phyloP scores from a whole-genome alignment of 2,329 filamentous ascomycete genomes.

The Karstenula rhodostoma region DNA sequence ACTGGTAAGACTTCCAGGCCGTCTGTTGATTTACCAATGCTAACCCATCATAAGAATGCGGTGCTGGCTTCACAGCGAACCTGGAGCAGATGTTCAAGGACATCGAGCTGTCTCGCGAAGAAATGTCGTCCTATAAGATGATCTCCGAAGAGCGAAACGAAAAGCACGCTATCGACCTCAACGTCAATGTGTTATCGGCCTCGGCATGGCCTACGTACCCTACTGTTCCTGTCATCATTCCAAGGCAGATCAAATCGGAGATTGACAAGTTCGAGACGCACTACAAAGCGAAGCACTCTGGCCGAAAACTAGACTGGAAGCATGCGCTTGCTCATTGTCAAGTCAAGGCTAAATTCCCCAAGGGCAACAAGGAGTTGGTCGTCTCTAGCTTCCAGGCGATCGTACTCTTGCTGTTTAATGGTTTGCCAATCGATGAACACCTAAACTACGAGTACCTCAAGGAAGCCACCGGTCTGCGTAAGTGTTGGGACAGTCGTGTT shows the following conservation, averaged over 20 bases:
- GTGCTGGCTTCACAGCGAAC: slow-evolving; percentile 93
- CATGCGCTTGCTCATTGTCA: slow-evolving; percentile 92
- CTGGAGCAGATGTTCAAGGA: slow-evolving; percentile 99
- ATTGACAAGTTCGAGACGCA: slow-evolving; percentile 83
- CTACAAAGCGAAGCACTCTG: slow-evolving; percentile 90
- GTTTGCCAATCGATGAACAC: slow-evolving; percentile 66
- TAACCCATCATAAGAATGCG: slow-evolving; percentile 71
- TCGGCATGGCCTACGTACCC: slow-evolving; percentile 93
- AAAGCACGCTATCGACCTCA: slow-evolving; percentile 71
- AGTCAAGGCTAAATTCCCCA: slow-evolving; percentile 80
- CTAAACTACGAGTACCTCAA: slow-evolving; percentile 80
- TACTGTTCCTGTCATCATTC: slow-evolving; percentile 77
- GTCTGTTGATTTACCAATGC: slow-evolving; percentile 1
- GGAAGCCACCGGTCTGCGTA: slow-evolving; percentile 75
- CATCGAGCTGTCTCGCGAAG: slow-evolving; percentile 89
- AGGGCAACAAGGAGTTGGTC: slow-evolving; percentile 83
- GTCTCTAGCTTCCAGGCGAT: slow-evolving; percentile 93
- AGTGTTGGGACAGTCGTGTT: slow-evolving; percentile 37
- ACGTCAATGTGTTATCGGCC: slow-evolving; percentile 88
- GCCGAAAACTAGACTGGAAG: slow-evolving; percentile 88
- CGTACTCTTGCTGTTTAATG: slow-evolving; percentile 90
- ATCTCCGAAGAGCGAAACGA: slow-evolving; percentile 68
- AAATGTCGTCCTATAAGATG: slow-evolving; percentile 87
- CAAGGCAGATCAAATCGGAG: slow-evolving; percentile 76
- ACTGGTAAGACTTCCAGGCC: slow-evolving; percentile 58